Base-by-base conservation (phyloP, 441 rosid species). In the Cnidoscolus chayamansa region DNA sequence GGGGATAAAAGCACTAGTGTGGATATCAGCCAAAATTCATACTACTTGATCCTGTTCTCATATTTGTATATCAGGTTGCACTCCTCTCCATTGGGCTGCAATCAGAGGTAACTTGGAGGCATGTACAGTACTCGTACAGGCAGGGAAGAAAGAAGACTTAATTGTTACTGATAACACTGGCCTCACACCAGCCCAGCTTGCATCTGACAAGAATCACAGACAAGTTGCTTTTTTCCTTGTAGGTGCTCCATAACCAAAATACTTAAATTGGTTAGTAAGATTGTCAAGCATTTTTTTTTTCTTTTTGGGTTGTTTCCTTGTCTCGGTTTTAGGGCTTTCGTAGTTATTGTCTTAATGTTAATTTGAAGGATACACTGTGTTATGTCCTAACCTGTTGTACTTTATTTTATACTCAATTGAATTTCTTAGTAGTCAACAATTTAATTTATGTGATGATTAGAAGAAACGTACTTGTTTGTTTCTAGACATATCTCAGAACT, bases 41-140 rank as follows among this genome's bases (percentile, higher is more conserved):
- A 20, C 37, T 55, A 8, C 57, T 60, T 81, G 57, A 63, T 16
- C 51, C 49, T 66, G 47, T 43, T 67, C 61, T 50, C 71, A 64
- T 69, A 64, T 65, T 51, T 72, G 47, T 70, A 53, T 61, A 71
- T 84, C 80, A 93, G 99, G 99, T 48, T 93, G 97, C 77, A 95
- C 99, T 71, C 95, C 95, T 80, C 86, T 95, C 75, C 98, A 95
- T 75, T 95, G 98, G 99, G 97, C 94, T 63, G 99, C 99, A 78
- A 90, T 95, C 71, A 86, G 87, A 84, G 98, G 98, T 83, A 93
- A 95, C 84, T 77, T 93, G 83, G 97, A 93, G 86, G 98, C 98
- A 63, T 93, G 98, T 88, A 93, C 96, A n/a, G 95, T 93, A 49
- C 77, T 93, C 76, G 94, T 93, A 60, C 98, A 90, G 84, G 98